Base-by-base conservation (phyloP, 2,329 filamentous ascomycete species). In the Trichophyton rubrum region DNA sequence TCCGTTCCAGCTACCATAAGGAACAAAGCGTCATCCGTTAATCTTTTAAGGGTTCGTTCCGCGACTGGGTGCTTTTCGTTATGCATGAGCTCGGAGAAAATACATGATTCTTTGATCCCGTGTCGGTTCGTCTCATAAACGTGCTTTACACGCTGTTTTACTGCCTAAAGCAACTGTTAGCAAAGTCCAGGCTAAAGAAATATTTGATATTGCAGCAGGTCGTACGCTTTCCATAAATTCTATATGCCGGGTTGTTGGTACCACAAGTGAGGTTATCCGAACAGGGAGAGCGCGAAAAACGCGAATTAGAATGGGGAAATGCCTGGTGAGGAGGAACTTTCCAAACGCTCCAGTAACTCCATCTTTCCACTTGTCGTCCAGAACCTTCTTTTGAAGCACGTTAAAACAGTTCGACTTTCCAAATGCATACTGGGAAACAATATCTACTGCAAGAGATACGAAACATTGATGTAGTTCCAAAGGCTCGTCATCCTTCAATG, bases 1-100 rank as follows among this genome's bases (percentile, higher is more conserved):
- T 66, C 66, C 11, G 68, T 58, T n/a, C 68, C 71, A 38, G 68
- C 71, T 8, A 59, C 68, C 15, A 70, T 55, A 2, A 72, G 47
- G 7, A 65, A 61, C 13, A 60, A 60, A 6, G 67, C 68, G 63
- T 71, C 69, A 9, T 71, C 65, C 51, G 60, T 51, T 1, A 71
- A 62, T 6, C 69, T 67, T 6, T 47, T 20, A 0, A 60, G 53
- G n/a, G 62, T 43, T 41, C 67, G 66, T 47, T 72, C 69, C 2
- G 59, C 15, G 2, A 60, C 49, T 3, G 68, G 68, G 8, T 71
- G 64, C 17, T 45, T 45, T 17, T 41, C 35, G 30, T 58, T 24
- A 33, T 58, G 40, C 17, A 45, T 30, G 2, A 58, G 24, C n/a
- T 35, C 40, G 4, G 40, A 6, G 13, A 43, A 58, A n/a, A 58